Percentiles rank a stretch among this genome's conserved stretches.
Conservation (phyloP, 306 rosid species). For the Cucurbita maxima region DNA sequence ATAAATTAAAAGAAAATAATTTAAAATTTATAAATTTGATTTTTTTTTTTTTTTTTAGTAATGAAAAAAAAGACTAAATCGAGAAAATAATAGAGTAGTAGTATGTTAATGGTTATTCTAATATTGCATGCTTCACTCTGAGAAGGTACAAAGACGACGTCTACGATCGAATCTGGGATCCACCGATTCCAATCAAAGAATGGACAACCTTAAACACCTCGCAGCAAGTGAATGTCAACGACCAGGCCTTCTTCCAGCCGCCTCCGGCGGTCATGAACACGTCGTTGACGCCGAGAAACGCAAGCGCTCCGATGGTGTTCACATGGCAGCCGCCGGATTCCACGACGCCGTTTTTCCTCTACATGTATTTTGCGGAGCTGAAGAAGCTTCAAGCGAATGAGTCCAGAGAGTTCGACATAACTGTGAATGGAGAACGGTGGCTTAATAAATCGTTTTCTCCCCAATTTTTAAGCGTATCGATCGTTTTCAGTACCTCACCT, state of each 20-base stretch:
- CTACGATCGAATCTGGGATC: constrained; percentile 35
- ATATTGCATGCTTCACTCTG: neutral
- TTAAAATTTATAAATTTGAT: too few relatives aligned
- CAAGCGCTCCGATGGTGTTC: constrained; percentile 8
- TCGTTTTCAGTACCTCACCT: neutral
- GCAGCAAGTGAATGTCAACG: neutral
- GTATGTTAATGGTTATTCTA: neutral
- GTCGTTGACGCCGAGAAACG: constrained; percentile 12
- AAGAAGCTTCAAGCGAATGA: constrained; percentile 15
- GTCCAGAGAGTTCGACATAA: constrained; percentile 18
- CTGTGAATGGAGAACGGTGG: constrained; percentile 14
- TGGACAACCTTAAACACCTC: constrained; percentile 9
- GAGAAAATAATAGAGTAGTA: too few relatives aligned
- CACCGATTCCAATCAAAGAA: neutral
- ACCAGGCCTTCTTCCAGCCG: neutral
- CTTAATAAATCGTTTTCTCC: constrained; percentile 1
- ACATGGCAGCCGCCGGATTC: neutral
- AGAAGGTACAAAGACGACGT: constrained; percentile 23
- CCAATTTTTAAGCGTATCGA: neutral
- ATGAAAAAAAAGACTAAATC: too few relatives aligned
- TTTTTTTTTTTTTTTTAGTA: too few relatives aligned
- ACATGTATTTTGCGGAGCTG: constrained; percentile 41
- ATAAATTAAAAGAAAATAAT: too few relatives aligned
- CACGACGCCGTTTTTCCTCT: constrained; percentile 6
- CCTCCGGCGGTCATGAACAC: constrained; percentile 25